phyloP scores from a whole-genome alignment of 1,284 basidiomycete genomes.

The Ustilago cynodontis region DNA sequence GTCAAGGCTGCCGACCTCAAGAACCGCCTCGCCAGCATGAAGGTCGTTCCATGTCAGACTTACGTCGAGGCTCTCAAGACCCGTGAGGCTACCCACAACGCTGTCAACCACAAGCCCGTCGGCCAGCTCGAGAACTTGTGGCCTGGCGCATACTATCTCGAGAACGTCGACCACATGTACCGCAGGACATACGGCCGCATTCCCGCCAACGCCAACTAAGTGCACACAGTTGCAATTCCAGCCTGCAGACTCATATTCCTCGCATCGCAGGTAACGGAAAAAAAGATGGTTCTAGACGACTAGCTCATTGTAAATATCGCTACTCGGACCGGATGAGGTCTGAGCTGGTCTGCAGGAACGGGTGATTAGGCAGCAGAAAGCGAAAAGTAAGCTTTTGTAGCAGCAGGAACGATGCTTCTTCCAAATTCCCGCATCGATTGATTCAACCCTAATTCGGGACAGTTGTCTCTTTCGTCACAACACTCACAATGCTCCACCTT shows the following conservation, averaged over 20 bases:
- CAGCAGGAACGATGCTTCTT: not conserved
- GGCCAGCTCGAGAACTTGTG: constrained; percentile 92
- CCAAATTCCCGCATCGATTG: not conserved
- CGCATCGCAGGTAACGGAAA: not conserved
- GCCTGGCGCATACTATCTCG: constrained; percentile 93
- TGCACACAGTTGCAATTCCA: not conserved
- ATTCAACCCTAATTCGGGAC: not conserved
- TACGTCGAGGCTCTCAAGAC: constrained; percentile 80
- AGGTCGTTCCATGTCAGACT: constrained; percentile 89
- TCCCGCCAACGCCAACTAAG: constrained; percentile 49
- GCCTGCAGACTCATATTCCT: not conserved
- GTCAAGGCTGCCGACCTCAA: constrained; percentile 82
- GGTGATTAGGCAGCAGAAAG: not conserved
- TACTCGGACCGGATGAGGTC: not conserved
- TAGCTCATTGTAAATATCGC: constrained; percentile 14
- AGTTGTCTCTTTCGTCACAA: not conserved
- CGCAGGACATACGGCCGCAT: constrained; percentile 81
- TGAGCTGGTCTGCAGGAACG: not conserved
- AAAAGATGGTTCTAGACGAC: not conserved
- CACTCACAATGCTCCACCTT: constrained; percentile 7
- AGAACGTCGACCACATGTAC: constrained; percentile 90
- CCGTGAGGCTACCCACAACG: constrained; percentile 92
- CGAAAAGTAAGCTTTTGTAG: not conserved
- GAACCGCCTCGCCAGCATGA: constrained; percentile 83
- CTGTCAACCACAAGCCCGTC: constrained; percentile 84